These are phyloP conservation scores for Ogataea ganodermae DNA, from an alignment of 805 yeast genomes.

Conservation along the genomic window DNA sequence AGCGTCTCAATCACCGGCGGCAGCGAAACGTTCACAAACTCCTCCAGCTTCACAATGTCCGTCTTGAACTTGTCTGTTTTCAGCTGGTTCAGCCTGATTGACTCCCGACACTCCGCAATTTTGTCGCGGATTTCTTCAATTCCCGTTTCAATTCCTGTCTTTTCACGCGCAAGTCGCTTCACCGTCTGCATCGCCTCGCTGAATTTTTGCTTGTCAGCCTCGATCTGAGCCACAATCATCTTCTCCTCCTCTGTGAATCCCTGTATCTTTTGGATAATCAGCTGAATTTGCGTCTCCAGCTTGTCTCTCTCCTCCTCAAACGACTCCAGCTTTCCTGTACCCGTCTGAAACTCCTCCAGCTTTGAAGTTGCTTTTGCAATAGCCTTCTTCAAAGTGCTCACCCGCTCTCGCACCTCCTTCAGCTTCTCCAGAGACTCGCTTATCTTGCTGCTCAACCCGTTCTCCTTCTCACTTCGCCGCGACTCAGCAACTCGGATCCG, in stretches of 20 bases:
- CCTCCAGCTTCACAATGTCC: constrained; percentile 28
- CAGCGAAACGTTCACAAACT: constrained; percentile 29
- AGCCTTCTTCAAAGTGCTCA: constrained; percentile 24
- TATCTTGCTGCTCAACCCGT: constrained; percentile 8
- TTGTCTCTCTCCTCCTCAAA: constrained; percentile 38
- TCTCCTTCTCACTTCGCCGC: constrained; percentile 12
- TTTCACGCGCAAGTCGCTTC: constrained; percentile 12
- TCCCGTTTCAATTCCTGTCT: constrained; percentile 9
- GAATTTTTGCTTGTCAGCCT: constrained; percentile 16
- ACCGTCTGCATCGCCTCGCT: constrained; percentile 13
- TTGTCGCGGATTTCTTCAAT: constrained; percentile 29
- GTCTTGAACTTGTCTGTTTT: constrained; percentile 25
- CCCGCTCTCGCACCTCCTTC: constrained; percentile 17
- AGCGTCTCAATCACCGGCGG: constrained; percentile 31
- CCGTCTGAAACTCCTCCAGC: constrained; percentile 47
- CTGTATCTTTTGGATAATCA: constrained; percentile 24
- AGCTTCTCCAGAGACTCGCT: constrained; percentile 11
- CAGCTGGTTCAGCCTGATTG: constrained; percentile 14
- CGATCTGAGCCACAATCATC: constrained; percentile 10
- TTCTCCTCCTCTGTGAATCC: constrained; percentile 24
- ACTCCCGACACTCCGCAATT: constrained; percentile 21
- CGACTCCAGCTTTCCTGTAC: constrained; percentile 39
- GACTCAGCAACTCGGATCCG: constrained; percentile 11
- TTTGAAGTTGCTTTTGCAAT: constrained; percentile 39
- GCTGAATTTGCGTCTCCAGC: constrained; percentile 32